phyloP scores from a whole-genome alignment of 768 basidiomycete species.

The Tylopilus subfusipes region DNA sequence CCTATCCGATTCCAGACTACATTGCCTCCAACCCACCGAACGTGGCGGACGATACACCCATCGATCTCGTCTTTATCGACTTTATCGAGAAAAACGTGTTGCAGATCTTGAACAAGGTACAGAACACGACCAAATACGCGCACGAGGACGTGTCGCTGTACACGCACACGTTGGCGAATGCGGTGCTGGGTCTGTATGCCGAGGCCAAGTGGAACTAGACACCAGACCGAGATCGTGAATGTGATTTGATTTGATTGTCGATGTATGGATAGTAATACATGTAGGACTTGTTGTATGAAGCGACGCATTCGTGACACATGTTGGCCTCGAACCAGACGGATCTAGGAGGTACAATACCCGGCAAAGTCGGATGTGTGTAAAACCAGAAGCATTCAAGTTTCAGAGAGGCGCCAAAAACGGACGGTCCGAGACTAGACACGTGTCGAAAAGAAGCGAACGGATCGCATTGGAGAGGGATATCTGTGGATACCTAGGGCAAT shows the following conservation, averaged over 20 bases:
- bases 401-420: too few relatives aligned
- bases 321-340: too few relatives aligned
- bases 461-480: too few relatives aligned
- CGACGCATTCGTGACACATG: too few relatives aligned
- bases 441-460: too few relatives aligned
- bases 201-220: conserved; percentile 26
- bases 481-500: too few relatives aligned
- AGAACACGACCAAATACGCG: conserved; percentile 48
- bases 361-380: neutral
- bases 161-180: conserved; percentile 41
- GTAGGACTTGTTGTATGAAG: neutral
- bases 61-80: conserved; percentile 76
- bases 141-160: conserved; percentile 52
- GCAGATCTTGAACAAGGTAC: conserved; percentile 51
- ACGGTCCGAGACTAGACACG: too few relatives aligned
- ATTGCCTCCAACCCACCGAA: conserved; percentile 53
- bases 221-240: neutral
- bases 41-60: conserved; percentile 43
- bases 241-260: neutral
- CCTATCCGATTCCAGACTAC: conserved; percentile 53
- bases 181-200: conserved; percentile 41
- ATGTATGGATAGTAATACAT: neutral
- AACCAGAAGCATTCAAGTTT: neutral
- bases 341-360: too few relatives aligned
- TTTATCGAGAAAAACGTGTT: conserved; percentile 59